Evolutionary conservation across 139 green algal genomes (phyloP), one percentile per base, ranked within the genome.

Genomic region (Closterium sp.): DNA sequence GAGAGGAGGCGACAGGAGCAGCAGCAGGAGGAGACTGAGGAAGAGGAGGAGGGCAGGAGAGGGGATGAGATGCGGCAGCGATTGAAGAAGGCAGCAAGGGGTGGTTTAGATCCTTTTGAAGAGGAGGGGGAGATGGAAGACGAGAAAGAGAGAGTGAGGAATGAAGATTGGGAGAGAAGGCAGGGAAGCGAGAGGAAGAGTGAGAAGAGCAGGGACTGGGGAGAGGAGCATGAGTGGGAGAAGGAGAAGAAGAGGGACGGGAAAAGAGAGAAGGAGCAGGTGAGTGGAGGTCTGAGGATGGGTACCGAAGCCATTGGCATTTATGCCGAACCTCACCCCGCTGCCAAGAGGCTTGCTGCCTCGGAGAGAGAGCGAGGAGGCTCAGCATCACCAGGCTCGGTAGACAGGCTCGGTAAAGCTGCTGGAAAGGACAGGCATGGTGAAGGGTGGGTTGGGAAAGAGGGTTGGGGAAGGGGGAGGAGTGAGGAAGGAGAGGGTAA

Each of bases 211-310:
- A 90, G 88, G 13, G 42, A 29, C 4, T 21, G 28, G 88, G 21
- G 38, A 9, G 38, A 50, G 13, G 38, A 50, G 38, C 38, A 50
- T 50, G 62, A 79, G 27, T 27, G 45, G n/a, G 88, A 62, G 38
- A 89, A 90, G 45, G 28, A 31, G 88, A 90, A 90, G 88, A n/a
- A n/a, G n/a, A n/a, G n/a, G n/a, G n/a, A n/a, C n/a, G 7, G 42
- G 5, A 34, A 84, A 34, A 73, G 88, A 9, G 28, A 31, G 28
- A 90, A 79, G 62, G 62, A 13, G 62, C 17, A 6, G 62, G 19
- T 19, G 62, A 79, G 62, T 79, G 42, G 7, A 62, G 42, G 42
- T 62, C 42, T 13, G 42, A 62, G 42, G 42, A 62, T 62, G 42
- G 7, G 7, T 62, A 7, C 42, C 5, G 62, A 79, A 79, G 62